phyloP scores from a whole-genome alignment of 345 rosid species.

The Citrus reticulata region DNA sequence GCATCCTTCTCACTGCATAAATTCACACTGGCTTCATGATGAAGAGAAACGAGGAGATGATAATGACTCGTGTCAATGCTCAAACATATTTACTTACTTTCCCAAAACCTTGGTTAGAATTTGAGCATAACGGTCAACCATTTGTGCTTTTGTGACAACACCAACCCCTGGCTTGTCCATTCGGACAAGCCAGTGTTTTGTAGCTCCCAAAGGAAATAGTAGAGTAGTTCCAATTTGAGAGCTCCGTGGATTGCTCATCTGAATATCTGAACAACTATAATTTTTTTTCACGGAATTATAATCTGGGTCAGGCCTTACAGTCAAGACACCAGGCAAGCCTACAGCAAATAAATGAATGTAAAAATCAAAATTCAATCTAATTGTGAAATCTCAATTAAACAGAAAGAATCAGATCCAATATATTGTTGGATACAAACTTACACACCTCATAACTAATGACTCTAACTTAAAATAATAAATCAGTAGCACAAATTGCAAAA shows the following conservation, averaged over 20 bases:
- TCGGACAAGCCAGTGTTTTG: slow-evolving; percentile 72
- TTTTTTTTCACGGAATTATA: slow-evolving; percentile 42
- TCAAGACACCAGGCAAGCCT: slow-evolving; percentile 72
- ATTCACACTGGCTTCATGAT: neutral
- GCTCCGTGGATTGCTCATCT: slow-evolving; percentile 3
- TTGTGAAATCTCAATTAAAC: neutral
- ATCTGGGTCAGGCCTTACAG: slow-evolving; percentile 59
- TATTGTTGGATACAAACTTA: neutral
- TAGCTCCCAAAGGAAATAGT: slow-evolving; percentile 58
- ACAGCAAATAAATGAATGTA: slow-evolving; percentile 11
- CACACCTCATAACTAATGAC: neutral
- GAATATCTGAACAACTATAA: slow-evolving; percentile 24
- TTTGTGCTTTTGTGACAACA: slow-evolving; percentile 84
- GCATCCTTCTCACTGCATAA: slow-evolving; percentile 76
- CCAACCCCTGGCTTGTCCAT: slow-evolving; percentile 70
- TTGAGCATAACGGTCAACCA: slow-evolving; percentile 80
- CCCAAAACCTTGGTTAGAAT: slow-evolving; percentile 71
- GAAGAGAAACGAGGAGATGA: neutral
- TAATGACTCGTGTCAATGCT: neutral
- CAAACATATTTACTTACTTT: slow-evolving; percentile 45
- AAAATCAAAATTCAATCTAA: neutral
- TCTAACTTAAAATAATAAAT: neutral
- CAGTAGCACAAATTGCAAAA: neutral
- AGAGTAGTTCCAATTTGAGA: slow-evolving; percentile 24
- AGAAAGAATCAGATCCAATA: neutral